These are phyloP conservation scores for Astragalus glycyphyllos DNA, from an alignment of 306 rosid species.

Conservation along the genomic window DNA sequence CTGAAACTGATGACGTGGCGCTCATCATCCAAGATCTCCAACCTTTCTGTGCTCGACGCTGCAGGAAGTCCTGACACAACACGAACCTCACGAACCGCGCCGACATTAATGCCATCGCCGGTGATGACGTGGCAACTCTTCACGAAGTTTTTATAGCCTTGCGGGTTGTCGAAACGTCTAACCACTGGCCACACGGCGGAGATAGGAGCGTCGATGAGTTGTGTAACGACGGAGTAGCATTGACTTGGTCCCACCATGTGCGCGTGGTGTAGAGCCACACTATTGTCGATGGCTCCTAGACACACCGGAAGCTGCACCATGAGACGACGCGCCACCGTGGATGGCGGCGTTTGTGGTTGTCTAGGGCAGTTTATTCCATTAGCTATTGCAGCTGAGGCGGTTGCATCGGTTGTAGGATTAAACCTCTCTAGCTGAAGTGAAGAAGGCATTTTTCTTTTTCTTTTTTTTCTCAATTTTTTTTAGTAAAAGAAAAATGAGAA, in stretches of 20 bases:
- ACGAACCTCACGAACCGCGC: constrained; percentile 61
- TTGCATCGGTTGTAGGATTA: constrained; percentile 44
- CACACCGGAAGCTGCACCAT: constrained; percentile 7
- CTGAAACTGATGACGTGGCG: constrained; percentile 67
- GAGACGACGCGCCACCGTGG: constrained; percentile 23
- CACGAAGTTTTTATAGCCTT: constrained; percentile 61
- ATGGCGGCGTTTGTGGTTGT: constrained; percentile 30
- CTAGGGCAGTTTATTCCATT: constrained; percentile 45
- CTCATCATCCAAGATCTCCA: constrained; percentile 69
- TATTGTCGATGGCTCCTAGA: constrained; percentile 4
- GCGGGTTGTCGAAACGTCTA: constrained; percentile 66
- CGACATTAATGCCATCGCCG: constrained; percentile 54
- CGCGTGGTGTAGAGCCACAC: constrained; percentile 41
- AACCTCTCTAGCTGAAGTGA: constrained; percentile 49
- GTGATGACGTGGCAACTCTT: constrained; percentile 59
- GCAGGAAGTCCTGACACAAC: constrained; percentile 75
- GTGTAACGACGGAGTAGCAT: constrained; percentile 58
- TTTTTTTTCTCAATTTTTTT: no score
- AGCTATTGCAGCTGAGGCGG: constrained; percentile 40
- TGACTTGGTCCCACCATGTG: constrained; percentile 52
- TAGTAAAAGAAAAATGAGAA: neutral
- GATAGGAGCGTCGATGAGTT: constrained; percentile 51
- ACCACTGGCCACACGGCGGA: constrained; percentile 61
- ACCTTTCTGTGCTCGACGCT: constrained; percentile 56
- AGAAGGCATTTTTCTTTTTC: constrained; percentile 44